Percentiles rank a stretch among this genome's conserved stretches.
phyloP scores from a whole-genome alignment of 1,284 basidiomycete species.

The Cutaneotrichosporon mucoides region DNA sequence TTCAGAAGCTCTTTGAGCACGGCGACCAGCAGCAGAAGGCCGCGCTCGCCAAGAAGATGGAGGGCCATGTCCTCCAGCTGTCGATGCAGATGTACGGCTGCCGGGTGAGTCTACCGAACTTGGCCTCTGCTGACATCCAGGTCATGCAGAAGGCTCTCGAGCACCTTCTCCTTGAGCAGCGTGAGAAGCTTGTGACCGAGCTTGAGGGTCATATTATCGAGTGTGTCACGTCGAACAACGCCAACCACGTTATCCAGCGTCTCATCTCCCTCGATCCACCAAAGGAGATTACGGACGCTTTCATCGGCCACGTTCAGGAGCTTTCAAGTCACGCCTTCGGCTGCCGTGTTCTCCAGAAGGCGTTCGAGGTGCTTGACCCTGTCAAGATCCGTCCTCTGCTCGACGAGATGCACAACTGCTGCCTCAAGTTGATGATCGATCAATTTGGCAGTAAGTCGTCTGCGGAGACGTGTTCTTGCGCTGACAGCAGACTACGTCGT shows the following conservation, averaged over 20 bases:
- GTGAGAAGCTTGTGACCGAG: slow-evolving; percentile 69
- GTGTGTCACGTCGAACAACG: slow-evolving; percentile 89
- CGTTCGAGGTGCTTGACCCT: slow-evolving; percentile 77
- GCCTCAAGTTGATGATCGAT: slow-evolving; percentile 71
- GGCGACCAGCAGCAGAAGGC: slow-evolving; percentile 74
- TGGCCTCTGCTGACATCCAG: slow-evolving; percentile 8
- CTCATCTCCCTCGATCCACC: slow-evolving; percentile 75
- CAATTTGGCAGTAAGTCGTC: slow-evolving; percentile 73
- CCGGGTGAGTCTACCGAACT: slow-evolving; percentile 31
- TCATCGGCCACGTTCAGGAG: slow-evolving; percentile 76
- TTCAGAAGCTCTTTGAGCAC: slow-evolving; percentile 92
- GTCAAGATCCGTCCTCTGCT: slow-evolving; percentile 67
- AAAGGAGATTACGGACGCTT: slow-evolving; percentile 68
- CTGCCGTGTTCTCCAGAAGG: slow-evolving; percentile 90
- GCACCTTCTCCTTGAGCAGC: slow-evolving; percentile 70
- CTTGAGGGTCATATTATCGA: slow-evolving; percentile 75
- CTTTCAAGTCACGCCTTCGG: slow-evolving; percentile 89
- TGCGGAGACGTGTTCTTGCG: slow-evolving; percentile 6
- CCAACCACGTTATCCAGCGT: slow-evolving; percentile 75
- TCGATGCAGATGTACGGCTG: slow-evolving; percentile 96
- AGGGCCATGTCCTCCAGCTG: slow-evolving; percentile 70
- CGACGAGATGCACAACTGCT: slow-evolving; percentile 75
- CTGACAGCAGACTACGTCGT: slow-evolving; percentile 72
- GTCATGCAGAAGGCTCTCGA: slow-evolving; percentile 70
- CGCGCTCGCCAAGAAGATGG: slow-evolving; percentile 68